A percentile compares a stretch with the other conserved stretches of the same genome.
phyloP scores from a whole-genome alignment of 805 yeast species.

The Candida adriatica region DNA sequence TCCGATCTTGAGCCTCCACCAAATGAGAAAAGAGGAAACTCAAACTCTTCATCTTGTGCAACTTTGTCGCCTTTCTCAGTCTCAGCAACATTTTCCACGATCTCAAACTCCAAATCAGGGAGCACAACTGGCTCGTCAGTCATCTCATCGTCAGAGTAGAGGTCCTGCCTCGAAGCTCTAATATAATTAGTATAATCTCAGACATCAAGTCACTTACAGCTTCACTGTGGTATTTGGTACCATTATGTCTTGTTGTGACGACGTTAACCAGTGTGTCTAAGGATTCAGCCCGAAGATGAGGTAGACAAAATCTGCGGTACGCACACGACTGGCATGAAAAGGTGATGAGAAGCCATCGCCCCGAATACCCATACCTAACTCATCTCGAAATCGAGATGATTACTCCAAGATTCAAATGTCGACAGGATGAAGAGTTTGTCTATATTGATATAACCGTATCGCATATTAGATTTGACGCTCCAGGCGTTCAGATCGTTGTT shows the following conservation, averaged over 20 bases:
- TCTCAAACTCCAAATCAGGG: slow-evolving; percentile 23
- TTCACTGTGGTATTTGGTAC: too few relatives aligned
- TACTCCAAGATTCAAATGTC: slow-evolving; percentile 75
- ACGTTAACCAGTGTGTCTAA: too few relatives aligned
- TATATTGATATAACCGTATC: slow-evolving; percentile 59
- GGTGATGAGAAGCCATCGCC: too few relatives aligned
- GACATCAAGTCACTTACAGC: too few relatives aligned
- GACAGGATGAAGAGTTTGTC: slow-evolving; percentile 71
- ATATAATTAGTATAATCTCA: too few relatives aligned
- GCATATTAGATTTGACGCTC: slow-evolving; percentile 65
- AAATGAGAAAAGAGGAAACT: slow-evolving; percentile 24
- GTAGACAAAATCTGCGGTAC: too few relatives aligned
- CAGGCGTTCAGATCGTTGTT: slow-evolving; percentile 71
- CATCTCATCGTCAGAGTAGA: slow-evolving; percentile 14
- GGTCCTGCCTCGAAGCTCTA: slow-evolving; percentile 20
- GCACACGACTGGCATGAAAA: too few relatives aligned
- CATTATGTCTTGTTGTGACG: too few relatives aligned
- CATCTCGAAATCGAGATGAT: slow-evolving; percentile 60
- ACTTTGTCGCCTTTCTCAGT: slow-evolving; percentile 3
- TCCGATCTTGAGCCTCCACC: slow-evolving; percentile 7
- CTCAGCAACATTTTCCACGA: slow-evolving; percentile 12
- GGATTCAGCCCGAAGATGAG: too few relatives aligned
- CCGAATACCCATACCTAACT: too few relatives aligned
- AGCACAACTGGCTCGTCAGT: slow-evolving; percentile 15
- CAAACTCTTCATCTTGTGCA: slow-evolving; percentile 17